Conservation (phyloP, 768 basidiomycete genomes). For the Amanita fuliginea region DNA sequence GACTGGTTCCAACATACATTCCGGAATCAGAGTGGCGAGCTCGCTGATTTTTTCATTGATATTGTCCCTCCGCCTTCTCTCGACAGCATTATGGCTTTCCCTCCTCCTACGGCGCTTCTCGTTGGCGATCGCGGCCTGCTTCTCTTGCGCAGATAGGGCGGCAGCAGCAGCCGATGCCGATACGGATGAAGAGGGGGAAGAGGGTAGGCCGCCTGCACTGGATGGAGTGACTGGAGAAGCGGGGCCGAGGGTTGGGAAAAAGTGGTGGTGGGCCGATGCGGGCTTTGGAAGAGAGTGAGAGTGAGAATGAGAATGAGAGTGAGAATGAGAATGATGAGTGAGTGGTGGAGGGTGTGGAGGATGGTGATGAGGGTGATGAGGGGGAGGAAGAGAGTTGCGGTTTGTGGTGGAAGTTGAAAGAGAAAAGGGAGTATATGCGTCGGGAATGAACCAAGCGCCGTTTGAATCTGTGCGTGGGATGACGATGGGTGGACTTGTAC, state of each 20-base stretch:
- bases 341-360: conserved; percentile 21
- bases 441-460: conserved; percentile 7
- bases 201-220: neutral
- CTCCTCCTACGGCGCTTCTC: conserved; percentile 76
- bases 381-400: neutral
- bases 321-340: conserved; percentile 18
- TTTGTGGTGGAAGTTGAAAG: neutral
- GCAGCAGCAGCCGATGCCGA: neutral
- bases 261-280: neutral
- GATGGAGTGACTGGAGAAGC: neutral
- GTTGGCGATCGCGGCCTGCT: conserved; percentile 52
- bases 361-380: conserved; percentile 32
- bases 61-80: conserved; percentile 78
- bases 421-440: conserved; percentile 1
- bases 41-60: conserved; percentile 95
- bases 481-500: conserved; percentile 53
- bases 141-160: conserved; percentile 18
- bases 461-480: conserved; percentile 37
- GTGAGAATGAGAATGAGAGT: conserved; percentile 18
- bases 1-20: conserved; percentile 61
- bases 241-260: neutral
- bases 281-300: conserved; percentile 6
- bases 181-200: too few species aligned
- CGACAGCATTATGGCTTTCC: conserved; percentile 90
- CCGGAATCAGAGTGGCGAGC: conserved; percentile 80